Base-by-base conservation (phyloP, 1,139 yeast genomes). In the Lodderomyces orthopsilosis region DNA sequence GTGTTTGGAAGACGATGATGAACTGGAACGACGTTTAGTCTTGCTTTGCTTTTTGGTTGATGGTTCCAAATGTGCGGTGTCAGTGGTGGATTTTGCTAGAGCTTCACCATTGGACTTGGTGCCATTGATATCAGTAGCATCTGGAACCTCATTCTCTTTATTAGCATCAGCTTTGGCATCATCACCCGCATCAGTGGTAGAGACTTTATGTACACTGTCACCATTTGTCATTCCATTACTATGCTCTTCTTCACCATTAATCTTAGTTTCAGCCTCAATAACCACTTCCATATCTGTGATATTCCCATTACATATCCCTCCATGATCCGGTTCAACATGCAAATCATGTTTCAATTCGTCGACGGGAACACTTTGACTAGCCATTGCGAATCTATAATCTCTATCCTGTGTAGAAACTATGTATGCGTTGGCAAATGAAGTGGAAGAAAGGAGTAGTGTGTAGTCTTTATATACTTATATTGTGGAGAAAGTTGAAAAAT, bases 201-300 rank as follows among this genome's bases (percentile, higher is more conserved):
- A n/a, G n/a, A n/a, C n/a, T n/a, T 27, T 17, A 5, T 27, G 6
- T 13, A 5, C 17, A 13, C 17, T 17, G 6, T 13, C 32, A n/a
- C 17, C 32, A 13, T 30, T 30, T 4, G 12, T 27, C n/a, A 5
- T 13, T 5, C 34, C 34, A 17, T 30, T 30, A 8, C 13, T n/a
- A 6, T 7, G 5, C 17, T 15, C n/a, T n/a, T 27, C 32, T 5
- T 6, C 32, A 27, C 34, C 34, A 17, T 30, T 30, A 8, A 30
- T 3, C 9, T 30, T 30, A 8, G 19, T 15, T 15, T 30, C 34
- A 14, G 34, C 34, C 15, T 15, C 34, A 15, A 30, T 19, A 6
- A 30, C 34, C 19, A 30, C 34, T 8, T 30, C 34, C 34, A 30
- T 30, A 30, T 30, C 34, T 15, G 34, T 30, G 6, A 30, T 13